These are phyloP conservation scores for Diplogelasinospora grovesii DNA, from an alignment of 495 filamentous ascomycete genomes.

Conservation along the genomic window DNA sequence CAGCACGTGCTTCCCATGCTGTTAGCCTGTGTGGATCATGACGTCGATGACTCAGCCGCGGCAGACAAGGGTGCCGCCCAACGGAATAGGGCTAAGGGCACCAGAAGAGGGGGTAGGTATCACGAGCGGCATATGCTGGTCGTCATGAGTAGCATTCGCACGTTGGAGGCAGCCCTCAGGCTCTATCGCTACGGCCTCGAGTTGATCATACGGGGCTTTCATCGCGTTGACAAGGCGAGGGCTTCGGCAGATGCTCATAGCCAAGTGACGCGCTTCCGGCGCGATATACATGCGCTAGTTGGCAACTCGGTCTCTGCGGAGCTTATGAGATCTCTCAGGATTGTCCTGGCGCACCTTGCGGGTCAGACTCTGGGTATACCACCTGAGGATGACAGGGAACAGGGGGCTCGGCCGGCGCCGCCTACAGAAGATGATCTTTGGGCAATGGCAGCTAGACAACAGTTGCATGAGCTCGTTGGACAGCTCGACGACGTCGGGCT, in stretches of 20 bases:
- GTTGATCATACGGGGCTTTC: conserved; percentile 34
- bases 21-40: conserved; percentile 25
- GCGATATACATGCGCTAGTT: conserved; percentile 60
- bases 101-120: conserved; percentile 5
- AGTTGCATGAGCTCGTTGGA: conserved; percentile 50
- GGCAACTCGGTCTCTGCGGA: conserved; percentile 54
- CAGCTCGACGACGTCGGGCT: conserved; percentile 65
- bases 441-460: conserved; percentile 41
- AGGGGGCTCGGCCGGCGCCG: conserved; percentile 13
- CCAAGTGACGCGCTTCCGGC: conserved; percentile 44
- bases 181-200: conserved; percentile 45
- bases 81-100: neutral
- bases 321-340: conserved; percentile 45
- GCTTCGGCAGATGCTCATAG: conserved; percentile 23
- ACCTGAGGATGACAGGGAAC: conserved; percentile 10
- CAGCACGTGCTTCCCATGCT: conserved; percentile 45
- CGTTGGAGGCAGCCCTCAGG: conserved; percentile 42
- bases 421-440: conserved; percentile 16
- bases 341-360: conserved; percentile 47
- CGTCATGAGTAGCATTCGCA: conserved; percentile 40
- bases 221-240: conserved; percentile 9
- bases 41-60: conserved; percentile 2
- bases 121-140: conserved; percentile 33
- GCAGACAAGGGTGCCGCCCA: neutral
- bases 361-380: conserved; percentile 52